Evolutionary conservation across 2,329 filamentous ascomycete species (phyloP).

Genomic region (Beauveria asiatica): DNA sequence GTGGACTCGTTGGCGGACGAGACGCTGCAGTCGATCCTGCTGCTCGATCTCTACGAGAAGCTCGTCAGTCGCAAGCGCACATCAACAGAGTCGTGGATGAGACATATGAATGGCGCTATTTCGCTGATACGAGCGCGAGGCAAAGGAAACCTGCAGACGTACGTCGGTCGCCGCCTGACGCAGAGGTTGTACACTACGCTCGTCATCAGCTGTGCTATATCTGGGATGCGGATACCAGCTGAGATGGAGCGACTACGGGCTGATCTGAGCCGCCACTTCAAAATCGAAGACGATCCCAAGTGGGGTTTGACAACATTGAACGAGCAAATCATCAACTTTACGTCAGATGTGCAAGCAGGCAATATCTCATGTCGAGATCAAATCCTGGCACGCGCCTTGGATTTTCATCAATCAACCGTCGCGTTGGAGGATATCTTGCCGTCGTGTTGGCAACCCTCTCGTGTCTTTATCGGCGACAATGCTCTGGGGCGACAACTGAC

Average conservation of each 20-base stretch:
- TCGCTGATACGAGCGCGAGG: conserved; percentile 14
- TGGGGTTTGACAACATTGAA: conserved; percentile 16
- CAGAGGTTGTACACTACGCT: conserved; percentile 13
- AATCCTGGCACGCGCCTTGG: not conserved
- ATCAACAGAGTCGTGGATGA: conserved; percentile 13
- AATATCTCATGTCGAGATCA: not conserved
- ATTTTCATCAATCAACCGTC: conserved; percentile 1
- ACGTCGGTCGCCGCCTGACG: conserved; percentile 12
- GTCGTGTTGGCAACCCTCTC: conserved; percentile 10
- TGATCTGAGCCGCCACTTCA: conserved; percentile 7
- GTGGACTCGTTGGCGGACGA: conserved; percentile 10
- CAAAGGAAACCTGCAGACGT: conserved; percentile 4
- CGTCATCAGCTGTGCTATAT: conserved; percentile 9
- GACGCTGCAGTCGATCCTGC: conserved; percentile 17
- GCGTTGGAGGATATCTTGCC: conserved; percentile 11
- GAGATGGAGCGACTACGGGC: conserved; percentile 1
- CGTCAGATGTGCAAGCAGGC: conserved; percentile 12
- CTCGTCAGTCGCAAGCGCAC: conserved; percentile 14
- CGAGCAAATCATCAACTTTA: conserved; percentile 13
- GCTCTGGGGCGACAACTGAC: conserved; percentile 5
- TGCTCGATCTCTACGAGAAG: conserved; percentile 22
- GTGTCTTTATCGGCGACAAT: not conserved
- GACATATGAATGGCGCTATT: conserved; percentile 18
- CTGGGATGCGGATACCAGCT: conserved; percentile 12
- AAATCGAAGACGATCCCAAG: conserved; percentile 14